Evolutionary conservation across 2,329 filamentous ascomycete species (phyloP).

Genomic region (Escovopsis sp.): DNA sequence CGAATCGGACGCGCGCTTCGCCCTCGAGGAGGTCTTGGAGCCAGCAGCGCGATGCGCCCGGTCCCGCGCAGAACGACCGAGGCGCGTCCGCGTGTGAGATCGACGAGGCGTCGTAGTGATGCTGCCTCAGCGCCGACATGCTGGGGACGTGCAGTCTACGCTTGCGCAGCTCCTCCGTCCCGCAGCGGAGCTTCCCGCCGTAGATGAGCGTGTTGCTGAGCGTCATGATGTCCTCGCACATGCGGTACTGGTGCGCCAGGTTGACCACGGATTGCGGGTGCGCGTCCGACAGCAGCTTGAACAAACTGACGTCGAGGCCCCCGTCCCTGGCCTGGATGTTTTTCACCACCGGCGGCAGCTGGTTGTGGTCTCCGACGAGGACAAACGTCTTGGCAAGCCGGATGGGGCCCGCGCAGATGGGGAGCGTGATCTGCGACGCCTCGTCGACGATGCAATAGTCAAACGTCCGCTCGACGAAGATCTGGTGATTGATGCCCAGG

Average conservation of each 20-base stretch:
- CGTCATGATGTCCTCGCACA: conserved; percentile 95
- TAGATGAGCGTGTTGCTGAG: conserved; percentile 91
- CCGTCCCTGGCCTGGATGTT: conserved; percentile 77
- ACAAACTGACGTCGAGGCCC: conserved; percentile 82
- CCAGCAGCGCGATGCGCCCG: conserved; percentile 49
- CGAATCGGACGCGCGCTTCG: conserved; percentile 61
- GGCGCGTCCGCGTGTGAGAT: conserved; percentile 24
- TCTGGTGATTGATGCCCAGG: conserved; percentile 72
- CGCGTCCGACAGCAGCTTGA: conserved; percentile 80
- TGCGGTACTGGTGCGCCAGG: conserved; percentile 91
- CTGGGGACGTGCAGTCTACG: conserved; percentile 54
- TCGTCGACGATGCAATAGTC: conserved; percentile 99
- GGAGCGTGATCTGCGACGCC: conserved; percentile 91
- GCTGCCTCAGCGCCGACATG: conserved; percentile 42
- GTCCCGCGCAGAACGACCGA: conserved; percentile 40
- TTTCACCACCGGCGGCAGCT: conserved; percentile 84
- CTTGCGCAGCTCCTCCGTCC: conserved; percentile 58
- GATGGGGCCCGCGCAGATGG: conserved; percentile 87
- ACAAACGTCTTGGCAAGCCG: conserved; percentile 87
- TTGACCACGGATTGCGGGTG: conserved; percentile 82
- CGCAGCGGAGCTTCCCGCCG: conserved; percentile 77
- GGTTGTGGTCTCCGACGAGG: conserved; percentile 90
- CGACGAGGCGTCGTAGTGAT: conserved; percentile 41
- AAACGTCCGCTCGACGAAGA: conserved; percentile 81
- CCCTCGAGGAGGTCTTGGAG: conserved; percentile 57